phyloP scores from a whole-genome alignment of 768 basidiomycete genomes.

The Rhizopogon salebrosus region DNA sequence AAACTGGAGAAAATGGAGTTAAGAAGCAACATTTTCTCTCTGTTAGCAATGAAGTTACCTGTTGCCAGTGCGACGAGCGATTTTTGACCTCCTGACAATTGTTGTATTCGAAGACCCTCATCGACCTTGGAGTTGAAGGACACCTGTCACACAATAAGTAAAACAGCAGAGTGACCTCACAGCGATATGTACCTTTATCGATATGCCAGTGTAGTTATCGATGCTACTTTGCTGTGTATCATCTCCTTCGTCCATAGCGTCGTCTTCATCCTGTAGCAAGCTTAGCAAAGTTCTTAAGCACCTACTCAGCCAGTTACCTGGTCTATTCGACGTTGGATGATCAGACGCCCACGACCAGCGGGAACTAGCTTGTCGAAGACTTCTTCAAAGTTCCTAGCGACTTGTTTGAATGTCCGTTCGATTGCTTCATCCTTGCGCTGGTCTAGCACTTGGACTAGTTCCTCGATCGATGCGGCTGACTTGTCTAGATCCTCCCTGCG shows the following conservation, averaged over 20 bases:
- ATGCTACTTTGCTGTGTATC: slow-evolving; percentile 71
- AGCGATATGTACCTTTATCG: slow-evolving; percentile 67
- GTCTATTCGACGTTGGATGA: slow-evolving; percentile 89
- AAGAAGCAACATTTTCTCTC: slow-evolving; percentile 1
- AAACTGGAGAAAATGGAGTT: slow-evolving; percentile 47
- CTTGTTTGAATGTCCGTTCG: slow-evolving; percentile 97
- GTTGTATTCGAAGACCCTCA: slow-evolving; percentile 94
- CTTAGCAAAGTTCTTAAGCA: slow-evolving; percentile 1
- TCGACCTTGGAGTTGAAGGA: slow-evolving; percentile 99
- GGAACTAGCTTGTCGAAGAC: slow-evolving; percentile 97
- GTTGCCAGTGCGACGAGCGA: slow-evolving; percentile 94
- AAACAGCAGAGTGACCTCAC: neutral
- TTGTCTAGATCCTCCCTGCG: slow-evolving; percentile 90
- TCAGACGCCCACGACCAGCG: slow-evolving; percentile 83
- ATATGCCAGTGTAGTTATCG: slow-evolving; percentile 95
- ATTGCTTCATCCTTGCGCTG: slow-evolving; percentile 98
- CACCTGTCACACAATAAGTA: slow-evolving; percentile 46
- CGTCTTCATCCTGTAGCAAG: slow-evolving; percentile 52
- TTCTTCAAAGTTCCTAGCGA: slow-evolving; percentile 94
- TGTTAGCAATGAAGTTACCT: slow-evolving; percentile 36
- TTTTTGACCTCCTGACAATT: slow-evolving; percentile 96
- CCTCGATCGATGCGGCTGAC: slow-evolving; percentile 84
- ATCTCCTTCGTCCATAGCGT: slow-evolving; percentile 66
- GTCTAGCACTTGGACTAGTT: slow-evolving; percentile 90
- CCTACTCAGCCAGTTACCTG: slow-evolving; percentile 39